Evolutionary conservation across 371 early-diverging fungal species (phyloP).

Genomic region (Apophysomyces variabilis): DNA sequence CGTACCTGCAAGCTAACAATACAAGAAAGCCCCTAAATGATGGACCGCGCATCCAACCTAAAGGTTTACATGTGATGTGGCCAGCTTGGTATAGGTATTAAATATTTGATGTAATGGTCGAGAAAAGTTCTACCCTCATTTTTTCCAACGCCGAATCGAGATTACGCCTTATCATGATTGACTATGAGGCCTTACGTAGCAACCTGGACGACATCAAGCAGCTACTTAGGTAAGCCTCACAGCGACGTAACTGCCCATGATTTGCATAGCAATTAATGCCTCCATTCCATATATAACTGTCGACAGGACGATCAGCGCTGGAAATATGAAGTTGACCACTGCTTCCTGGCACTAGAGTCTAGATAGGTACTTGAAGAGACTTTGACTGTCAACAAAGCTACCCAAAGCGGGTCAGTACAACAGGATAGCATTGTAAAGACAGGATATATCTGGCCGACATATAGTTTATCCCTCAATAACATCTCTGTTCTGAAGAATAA

Average conservation of each 20-base stretch:
- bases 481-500: background rate
- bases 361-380: slow-evolving; percentile 1
- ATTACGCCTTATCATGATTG: background rate
- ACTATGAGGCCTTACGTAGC: background rate
- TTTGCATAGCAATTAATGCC: slow-evolving; percentile 3
- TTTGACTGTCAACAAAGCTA: slow-evolving; percentile 4
- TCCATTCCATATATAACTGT: background rate
- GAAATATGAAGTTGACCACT: slow-evolving; percentile 1
- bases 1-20: slow-evolving; percentile 1
- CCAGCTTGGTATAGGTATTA: background rate
- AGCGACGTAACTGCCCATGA: background rate
- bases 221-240: background rate
- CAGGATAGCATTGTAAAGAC: background rate
- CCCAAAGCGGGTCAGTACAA: background rate
- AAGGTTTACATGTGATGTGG: background rate
- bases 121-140: background rate
- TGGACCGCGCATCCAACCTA: background rate
- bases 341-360: background rate
- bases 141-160: background rate
- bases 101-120: background rate
- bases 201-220: background rate
- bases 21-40: background rate
- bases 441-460: background rate
- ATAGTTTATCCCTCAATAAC: background rate
- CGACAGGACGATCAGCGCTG: background rate